Conservation (phyloP, 1,284 basidiomycete genomes). For the Schizophyllum amplum region DNA sequence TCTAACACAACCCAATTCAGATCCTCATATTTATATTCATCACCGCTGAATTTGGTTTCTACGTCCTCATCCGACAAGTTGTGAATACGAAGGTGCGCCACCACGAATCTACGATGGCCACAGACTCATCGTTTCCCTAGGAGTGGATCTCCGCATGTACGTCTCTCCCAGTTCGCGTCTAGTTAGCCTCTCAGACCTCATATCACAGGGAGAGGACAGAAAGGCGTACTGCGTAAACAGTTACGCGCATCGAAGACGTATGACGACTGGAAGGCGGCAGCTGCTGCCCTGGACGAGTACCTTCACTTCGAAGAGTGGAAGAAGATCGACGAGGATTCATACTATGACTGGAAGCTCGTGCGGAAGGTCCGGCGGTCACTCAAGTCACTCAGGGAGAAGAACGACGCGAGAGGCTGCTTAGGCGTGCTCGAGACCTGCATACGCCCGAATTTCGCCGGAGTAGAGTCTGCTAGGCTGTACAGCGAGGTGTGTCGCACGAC, state of each 20-base stretch:
- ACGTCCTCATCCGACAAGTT: slow-evolving; percentile 83
- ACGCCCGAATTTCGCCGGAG: slow-evolving; percentile 90
- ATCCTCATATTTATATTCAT: slow-evolving; percentile 82
- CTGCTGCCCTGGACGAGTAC: slow-evolving; percentile 73
- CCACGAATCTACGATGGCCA: neutral
- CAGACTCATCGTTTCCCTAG: neutral
- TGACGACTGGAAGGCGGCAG: slow-evolving; percentile 81
- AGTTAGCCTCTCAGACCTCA: neutral
- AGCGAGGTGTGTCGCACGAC: slow-evolving; percentile 53
- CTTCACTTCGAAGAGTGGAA: slow-evolving; percentile 89
- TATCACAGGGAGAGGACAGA: slow-evolving; percentile 70
- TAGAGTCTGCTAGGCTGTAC: slow-evolving; percentile 85
- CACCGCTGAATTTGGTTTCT: slow-evolving; percentile 76
- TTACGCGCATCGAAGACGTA: slow-evolving; percentile 73
- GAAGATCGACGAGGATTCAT: slow-evolving; percentile 74
- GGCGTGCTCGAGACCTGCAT: slow-evolving; percentile 92
- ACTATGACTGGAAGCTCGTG: slow-evolving; percentile 84
- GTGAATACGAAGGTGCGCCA: slow-evolving; percentile 68
- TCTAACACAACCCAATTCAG: slow-evolving; percentile 27
- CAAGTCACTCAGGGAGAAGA: slow-evolving; percentile 51
- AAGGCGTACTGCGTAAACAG: slow-evolving; percentile 68
- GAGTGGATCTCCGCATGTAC: slow-evolving; percentile 86
- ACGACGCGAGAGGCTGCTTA: slow-evolving; percentile 79
- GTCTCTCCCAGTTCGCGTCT: slow-evolving; percentile 17
- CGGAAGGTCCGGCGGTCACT: slow-evolving; percentile 69